phyloP scores from a whole-genome alignment of 257 asterid genomes.

The Przewalskia tangutica region DNA sequence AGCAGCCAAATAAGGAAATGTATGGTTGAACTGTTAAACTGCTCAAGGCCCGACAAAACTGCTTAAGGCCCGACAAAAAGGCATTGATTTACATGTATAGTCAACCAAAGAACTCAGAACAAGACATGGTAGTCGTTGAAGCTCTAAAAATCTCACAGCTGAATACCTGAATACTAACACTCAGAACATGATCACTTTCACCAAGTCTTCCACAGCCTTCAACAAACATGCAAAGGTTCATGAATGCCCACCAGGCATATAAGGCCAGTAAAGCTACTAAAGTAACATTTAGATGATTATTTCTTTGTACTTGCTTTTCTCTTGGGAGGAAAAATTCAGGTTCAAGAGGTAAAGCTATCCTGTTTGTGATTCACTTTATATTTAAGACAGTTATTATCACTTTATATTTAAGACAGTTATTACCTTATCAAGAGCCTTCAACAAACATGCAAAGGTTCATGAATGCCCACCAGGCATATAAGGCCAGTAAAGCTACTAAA shows the following conservation, averaged over 20 bases:
- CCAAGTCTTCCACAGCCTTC: background rate
- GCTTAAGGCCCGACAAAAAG: background rate
- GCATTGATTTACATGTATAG: background rate
- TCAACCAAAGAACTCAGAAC: background rate
- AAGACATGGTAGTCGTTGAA: background rate
- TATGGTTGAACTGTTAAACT: background rate
- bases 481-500: background rate
- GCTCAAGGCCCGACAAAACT: background rate
- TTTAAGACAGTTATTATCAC: too few relatives aligned
- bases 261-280: background rate
- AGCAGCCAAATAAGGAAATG: background rate
- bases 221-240: background rate
- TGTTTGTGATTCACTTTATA: background rate
- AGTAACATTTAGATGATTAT: background rate
- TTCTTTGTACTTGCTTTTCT: background rate
- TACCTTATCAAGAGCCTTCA: slow-evolving; percentile 46
- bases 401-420: background rate
- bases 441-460: background rate
- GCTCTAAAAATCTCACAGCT: background rate
- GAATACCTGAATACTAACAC: background rate
- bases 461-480: background rate
- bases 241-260: background rate
- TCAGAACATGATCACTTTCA: background rate
- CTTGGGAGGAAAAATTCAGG: background rate
- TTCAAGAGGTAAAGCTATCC: background rate